Conservation (phyloP, 2,329 filamentous ascomycete genomes). For the Massarina eburnea region DNA sequence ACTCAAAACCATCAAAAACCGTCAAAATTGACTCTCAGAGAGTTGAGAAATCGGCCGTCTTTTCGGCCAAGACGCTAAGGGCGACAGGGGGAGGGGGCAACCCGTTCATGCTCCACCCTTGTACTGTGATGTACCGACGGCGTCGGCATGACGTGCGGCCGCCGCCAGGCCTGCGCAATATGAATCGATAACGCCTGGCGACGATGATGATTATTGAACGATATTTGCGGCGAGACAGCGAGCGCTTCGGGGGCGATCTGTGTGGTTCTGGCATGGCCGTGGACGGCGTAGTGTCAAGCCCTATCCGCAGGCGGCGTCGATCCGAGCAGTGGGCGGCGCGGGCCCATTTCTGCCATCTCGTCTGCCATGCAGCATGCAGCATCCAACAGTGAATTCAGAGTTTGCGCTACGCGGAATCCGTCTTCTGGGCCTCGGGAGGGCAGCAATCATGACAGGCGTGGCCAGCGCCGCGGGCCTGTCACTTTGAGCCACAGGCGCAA, state of each 20-base stretch:
- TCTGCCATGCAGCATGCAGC: neutral
- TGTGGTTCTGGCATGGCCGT: conserved; percentile 3
- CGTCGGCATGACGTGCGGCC: conserved; percentile 16
- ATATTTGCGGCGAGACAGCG: conserved; percentile 3
- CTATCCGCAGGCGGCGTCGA: conserved; percentile 36
- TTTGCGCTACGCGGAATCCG: conserved; percentile 18
- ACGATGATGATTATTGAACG: neutral
- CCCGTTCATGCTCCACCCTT: too few species aligned
- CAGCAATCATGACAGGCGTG: conserved; percentile 34
- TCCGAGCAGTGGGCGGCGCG: conserved; percentile 23
- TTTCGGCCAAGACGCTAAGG: too few species aligned
- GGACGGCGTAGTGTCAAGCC: conserved; percentile 28
- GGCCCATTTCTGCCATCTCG: neutral
- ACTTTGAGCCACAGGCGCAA: conserved; percentile 29
- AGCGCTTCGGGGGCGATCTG: conserved; percentile 14
- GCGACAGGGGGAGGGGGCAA: too few species aligned
- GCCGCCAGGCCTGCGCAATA: neutral
- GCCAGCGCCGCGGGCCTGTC: conserved; percentile 33
- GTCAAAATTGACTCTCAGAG: too few species aligned
- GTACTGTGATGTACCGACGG: too few species aligned
- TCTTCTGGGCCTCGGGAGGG: conserved; percentile 23
- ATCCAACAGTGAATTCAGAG: neutral
- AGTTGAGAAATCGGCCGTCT: too few species aligned
- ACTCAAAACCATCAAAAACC: too few species aligned
- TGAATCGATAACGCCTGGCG: too few species aligned